A percentile compares a stretch with the other conserved stretches of the same genome.
Conservation (phyloP, 371 early-diverging fungal genomes). For the Zopfochytrium polystomum region DNA sequence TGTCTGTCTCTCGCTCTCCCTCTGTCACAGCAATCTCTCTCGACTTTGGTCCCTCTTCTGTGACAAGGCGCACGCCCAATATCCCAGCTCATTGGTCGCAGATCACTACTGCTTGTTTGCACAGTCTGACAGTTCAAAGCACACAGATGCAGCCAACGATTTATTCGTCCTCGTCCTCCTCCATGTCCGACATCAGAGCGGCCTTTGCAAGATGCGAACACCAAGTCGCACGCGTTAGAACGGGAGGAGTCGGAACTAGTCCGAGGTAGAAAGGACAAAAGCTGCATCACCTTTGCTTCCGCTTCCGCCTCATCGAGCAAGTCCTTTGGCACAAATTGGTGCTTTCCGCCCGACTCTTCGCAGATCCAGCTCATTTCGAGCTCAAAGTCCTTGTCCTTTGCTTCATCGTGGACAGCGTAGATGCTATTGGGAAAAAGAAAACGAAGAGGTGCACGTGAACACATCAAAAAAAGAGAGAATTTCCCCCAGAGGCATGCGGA, state of each 20-base stretch:
- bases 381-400: conserved; percentile 97
- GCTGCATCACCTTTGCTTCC: conserved; percentile 70
- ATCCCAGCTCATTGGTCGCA: too few relatives aligned
- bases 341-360: conserved; percentile 72
- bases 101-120: too few relatives aligned
- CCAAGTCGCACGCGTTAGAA: background rate
- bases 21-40: background rate
- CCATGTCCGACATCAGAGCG: conserved; percentile 45
- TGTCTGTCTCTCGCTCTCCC: too few relatives aligned
- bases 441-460: background rate
- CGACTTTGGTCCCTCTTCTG: background rate
- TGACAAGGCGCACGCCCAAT: too few relatives aligned
- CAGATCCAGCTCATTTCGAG: conserved; percentile 95
- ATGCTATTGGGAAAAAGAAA: conserved; percentile 65
- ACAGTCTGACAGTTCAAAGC: too few relatives aligned
- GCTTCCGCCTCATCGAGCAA: conserved; percentile 82
- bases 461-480: too few relatives aligned
- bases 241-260: too few relatives aligned
- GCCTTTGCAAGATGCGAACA: conserved; percentile 27
- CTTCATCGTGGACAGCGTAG: conserved; percentile 91
- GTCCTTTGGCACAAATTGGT: conserved; percentile 84
- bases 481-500: too few relatives aligned
- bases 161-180: too few relatives aligned
- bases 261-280: too few relatives aligned
- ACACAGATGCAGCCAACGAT: too few relatives aligned